phyloP scores from a whole-genome alignment of 257 asterid genomes.

The Paraleonurus japonicus region DNA sequence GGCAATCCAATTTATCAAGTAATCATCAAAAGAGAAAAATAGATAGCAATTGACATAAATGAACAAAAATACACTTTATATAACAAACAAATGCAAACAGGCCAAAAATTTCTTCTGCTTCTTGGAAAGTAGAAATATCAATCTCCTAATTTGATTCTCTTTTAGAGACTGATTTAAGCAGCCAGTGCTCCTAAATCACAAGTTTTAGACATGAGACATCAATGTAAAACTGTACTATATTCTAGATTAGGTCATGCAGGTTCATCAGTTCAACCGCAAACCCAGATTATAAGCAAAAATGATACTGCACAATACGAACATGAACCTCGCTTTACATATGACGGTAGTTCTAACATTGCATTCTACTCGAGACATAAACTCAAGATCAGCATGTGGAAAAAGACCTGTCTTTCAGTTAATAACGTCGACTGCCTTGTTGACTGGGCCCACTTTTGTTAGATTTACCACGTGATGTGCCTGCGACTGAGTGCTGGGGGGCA shows the following conservation, averaged over 20 bases:
- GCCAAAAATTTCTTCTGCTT: not conserved
- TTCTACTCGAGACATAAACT: not conserved
- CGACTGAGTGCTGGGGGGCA: not conserved
- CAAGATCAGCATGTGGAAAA: not conserved
- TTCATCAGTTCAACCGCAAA: no score
- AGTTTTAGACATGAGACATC: no score
- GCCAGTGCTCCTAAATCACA: not conserved
- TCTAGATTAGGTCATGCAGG: no score
- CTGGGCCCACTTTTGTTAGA: conserved; percentile 26
- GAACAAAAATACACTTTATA: no score
- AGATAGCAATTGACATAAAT: no score
- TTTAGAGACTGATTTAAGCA: not conserved
- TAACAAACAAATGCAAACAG: not conserved
- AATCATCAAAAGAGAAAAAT: not conserved
- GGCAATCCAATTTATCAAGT: not conserved
- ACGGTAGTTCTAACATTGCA: not conserved
- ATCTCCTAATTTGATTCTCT: no score
- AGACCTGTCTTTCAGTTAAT: not conserved
- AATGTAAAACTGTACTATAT: no score
- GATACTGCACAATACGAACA: not conserved
- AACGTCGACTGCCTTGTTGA: conserved; percentile 30
- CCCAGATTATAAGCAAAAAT: not conserved
- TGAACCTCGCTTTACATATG: not conserved
- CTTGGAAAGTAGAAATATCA: not conserved
- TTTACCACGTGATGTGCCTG: conserved; percentile 31